These are phyloP conservation scores for Bruguiera parviflora DNA, from an alignment of 345 rosid species.

Conservation along the genomic window DNA sequence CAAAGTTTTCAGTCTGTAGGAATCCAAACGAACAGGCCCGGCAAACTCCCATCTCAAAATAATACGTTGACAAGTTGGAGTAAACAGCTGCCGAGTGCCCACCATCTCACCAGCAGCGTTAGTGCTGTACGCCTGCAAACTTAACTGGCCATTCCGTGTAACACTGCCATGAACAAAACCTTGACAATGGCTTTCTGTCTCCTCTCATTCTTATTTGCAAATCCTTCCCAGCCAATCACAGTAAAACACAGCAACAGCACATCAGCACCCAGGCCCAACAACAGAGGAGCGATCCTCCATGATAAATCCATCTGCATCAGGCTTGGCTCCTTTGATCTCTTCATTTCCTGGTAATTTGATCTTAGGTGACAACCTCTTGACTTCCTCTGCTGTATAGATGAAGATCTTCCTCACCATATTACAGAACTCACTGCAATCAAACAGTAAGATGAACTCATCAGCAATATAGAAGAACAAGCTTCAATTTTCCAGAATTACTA, in stretches of 20 bases:
- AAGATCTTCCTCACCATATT: conserved; percentile 86
- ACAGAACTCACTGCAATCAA: conserved; percentile 81
- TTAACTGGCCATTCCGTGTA: conserved; percentile 7
- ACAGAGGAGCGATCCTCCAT: conserved; percentile 62
- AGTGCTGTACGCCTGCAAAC: conserved; percentile 5
- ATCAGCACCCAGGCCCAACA: conserved; percentile 66
- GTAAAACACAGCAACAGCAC: not conserved
- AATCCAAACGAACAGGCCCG: conserved; percentile 18
- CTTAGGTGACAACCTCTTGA: conserved; percentile 80
- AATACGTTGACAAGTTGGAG: conserved; percentile 12
- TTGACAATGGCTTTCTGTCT: conserved; percentile 5
- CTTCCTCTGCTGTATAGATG: conserved; percentile 90
- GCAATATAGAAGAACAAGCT: not conserved
- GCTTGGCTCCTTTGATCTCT: conserved; percentile 27
- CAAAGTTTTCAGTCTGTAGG: conserved; percentile 6
- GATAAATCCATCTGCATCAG: conserved; percentile 44
- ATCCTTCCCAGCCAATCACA: not conserved
- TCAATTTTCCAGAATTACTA: no score
- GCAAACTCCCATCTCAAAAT: conserved; percentile 2
- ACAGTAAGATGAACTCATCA: not conserved
- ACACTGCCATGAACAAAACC: conserved; percentile 10
- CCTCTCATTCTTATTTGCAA: not conserved
- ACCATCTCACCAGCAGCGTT: conserved; percentile 3
- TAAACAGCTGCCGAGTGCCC: conserved; percentile 6
- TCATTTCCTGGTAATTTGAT: conserved; percentile 46